Conservation (phyloP, 805 yeast species). For the Ascoidea rubescens region DNA sequence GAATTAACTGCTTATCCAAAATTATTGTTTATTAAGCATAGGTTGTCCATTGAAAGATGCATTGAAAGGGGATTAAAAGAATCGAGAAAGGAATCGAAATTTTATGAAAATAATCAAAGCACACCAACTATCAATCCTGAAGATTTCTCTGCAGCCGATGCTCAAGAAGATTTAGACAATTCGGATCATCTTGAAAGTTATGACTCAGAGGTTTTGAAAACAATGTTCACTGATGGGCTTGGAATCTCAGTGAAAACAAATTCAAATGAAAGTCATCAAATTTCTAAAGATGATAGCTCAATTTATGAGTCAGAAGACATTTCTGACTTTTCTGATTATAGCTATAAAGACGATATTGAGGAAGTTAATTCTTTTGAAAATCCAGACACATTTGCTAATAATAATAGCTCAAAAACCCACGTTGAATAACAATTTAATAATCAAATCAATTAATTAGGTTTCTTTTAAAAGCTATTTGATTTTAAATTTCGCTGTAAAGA, state of each 20-base stretch:
- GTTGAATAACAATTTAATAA: too few relatives aligned
- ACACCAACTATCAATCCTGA: not conserved
- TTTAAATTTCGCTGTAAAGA: too few relatives aligned
- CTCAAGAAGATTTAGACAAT: not conserved
- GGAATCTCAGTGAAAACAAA: not conserved
- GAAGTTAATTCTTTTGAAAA: too few relatives aligned
- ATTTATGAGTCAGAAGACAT: constrained; percentile 7
- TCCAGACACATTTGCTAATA: too few relatives aligned
- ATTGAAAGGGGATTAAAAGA: constrained; percentile 36
- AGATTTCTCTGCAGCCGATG: not conserved
- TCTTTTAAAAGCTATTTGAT: too few relatives aligned
- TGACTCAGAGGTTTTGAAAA: not conserved
- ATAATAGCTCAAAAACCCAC: too few relatives aligned
- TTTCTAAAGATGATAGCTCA: not conserved
- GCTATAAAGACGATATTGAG: too few relatives aligned
- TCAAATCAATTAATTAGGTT: too few relatives aligned
- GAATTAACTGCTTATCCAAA: constrained; percentile 56
- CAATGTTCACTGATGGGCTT: not conserved
- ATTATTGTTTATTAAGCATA: constrained; percentile 46
- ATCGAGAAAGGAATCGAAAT: constrained; percentile 7
- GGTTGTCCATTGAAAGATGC: constrained; percentile 50
- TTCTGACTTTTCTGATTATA: not conserved
- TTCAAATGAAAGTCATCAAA: constrained; percentile 1
- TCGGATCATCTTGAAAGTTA: not conserved
- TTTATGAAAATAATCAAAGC: not conserved